Base-by-base conservation (phyloP, 2,329 filamentous ascomycete genomes). In the Fusarium heterosporum region DNA sequence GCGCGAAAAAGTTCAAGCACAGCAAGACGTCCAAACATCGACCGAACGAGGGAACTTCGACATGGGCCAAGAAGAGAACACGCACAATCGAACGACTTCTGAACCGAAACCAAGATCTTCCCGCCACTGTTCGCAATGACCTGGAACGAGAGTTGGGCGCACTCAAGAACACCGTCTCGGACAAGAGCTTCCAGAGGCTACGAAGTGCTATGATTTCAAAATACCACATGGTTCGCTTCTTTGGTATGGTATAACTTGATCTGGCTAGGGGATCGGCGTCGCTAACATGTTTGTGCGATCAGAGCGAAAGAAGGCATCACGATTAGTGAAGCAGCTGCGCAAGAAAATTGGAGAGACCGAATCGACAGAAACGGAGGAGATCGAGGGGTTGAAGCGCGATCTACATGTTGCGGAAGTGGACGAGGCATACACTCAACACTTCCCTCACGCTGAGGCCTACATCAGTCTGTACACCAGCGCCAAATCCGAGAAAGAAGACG, bases 221-320 rank as follows among this genome's bases (percentile, higher is more conserved):
- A 76, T 96, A 93, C 72, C 92, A 95, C 76, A 94, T 93, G 86
- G 87, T 95, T 49, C 84, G 92, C 28, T 96, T 96, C 76, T 95
- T 95, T 78, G 92, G 92, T 91, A 82, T 50, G 84, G 12, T 6
- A 30, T 22, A 5, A 39, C 6, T 25, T 8, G 10, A 4, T 13
- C 6, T 9, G n/a, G 54, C 7, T 41, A 12, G n/a, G 16, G 10
- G 19, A 32, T 38, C 9, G n/a, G 22, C 39, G 10, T 11, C 8
- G n/a, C 64, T 72, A 45, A 73, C 40, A 38, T 47, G n/a, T 8
- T 22, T 11, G n/a, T 14, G 26, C n/a, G 8, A 47, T 16, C 64
- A 91, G 90, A 93, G 70, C 85, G 90, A 46, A 89, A 92, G 78
- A 93, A 93, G 77, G 90, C 90, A 28, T 84, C 84, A 49, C 84